Base-by-base conservation (phyloP, 148 eudicot genomes). In the Cornus kousa region DNA sequence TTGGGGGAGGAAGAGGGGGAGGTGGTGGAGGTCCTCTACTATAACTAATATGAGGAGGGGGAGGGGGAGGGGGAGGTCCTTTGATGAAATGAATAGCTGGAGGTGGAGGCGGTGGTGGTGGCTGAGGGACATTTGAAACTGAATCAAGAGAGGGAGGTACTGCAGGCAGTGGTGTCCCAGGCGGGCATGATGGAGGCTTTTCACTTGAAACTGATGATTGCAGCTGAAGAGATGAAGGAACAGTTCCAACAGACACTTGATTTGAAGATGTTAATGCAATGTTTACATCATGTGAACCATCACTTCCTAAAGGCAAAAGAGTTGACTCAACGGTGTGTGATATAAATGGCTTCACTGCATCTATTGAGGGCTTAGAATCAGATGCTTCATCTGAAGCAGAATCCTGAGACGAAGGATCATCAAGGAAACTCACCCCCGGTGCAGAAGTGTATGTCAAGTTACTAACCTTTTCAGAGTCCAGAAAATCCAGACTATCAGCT, bases 401-500 rank as follows among this genome's bases (percentile, higher is more conserved):
- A 83, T 92, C 95, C 66, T 85, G 91, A 71, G 94, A 90, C 31
- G 85, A 87, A 75, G 90, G 92, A 71, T 96, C 99, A 77, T 96
- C 97, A 67, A 81, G 81, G 84, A 83, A 89, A 84, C 81, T 83
- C 65, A 79, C 57, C 64, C 87, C 91, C 9, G 79, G 74, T n/a
- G 85, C 78, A 81, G 78, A 78, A 66, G 81, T 60, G 62, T 76
- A 73, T 68, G 85, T 81, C 31, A 83, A 77, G 46, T 87, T 86
- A 79, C 80, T 83, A 72, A 79, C 86, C 81, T 88, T 97, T 78
- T 91, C 99, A 74, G 92, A 86, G 69, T 92, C 99, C 86, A 90
- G 82, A 85, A 89, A 89, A 79, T 97, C 99, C 74, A 86, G 86
- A 86, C 97, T 94, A 72, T 97, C 99, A 80, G 98, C 94, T 86